These are phyloP conservation scores for Talaromyces sp. DNA, from an alignment of 2,329 filamentous ascomycete genomes.

Conservation along the genomic window DNA sequence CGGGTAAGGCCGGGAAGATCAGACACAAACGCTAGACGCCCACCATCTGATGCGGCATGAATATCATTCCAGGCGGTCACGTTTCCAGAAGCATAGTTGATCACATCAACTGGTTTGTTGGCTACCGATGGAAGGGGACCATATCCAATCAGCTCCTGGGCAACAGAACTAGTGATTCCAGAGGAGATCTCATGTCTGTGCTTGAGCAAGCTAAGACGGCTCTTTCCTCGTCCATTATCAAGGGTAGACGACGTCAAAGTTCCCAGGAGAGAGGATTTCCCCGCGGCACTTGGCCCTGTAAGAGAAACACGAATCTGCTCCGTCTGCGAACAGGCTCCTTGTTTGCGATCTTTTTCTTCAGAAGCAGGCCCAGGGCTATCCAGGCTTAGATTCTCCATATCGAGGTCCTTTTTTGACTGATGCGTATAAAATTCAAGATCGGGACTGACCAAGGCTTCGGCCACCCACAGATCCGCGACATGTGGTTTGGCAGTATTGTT, in stretches of 20 bases:
- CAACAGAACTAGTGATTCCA: constrained; percentile 88
- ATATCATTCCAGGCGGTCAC: constrained; percentile 94
- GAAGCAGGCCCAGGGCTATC: neutral
- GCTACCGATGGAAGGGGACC: constrained; percentile 25
- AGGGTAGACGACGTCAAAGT: constrained; percentile 80
- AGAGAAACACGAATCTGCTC: constrained; percentile 82
- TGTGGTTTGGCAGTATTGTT: constrained; percentile 21
- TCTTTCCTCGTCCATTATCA: constrained; percentile 89
- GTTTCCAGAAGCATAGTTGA: constrained; percentile 83
- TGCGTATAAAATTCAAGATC: constrained; percentile 47
- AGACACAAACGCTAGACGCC: constrained; percentile 75
- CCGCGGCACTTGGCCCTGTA: constrained; percentile 81
- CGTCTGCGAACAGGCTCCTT: constrained; percentile 44
- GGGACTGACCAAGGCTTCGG: constrained; percentile 82
- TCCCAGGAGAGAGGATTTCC: constrained; percentile 86
- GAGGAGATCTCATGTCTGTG: constrained; percentile 90
- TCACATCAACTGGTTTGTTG: constrained; percentile 41
- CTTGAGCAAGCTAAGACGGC: constrained; percentile 78
- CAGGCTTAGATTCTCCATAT: constrained; percentile 1
- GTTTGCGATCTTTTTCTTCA: constrained; percentile 7
- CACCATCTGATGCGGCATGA: constrained; percentile 68
- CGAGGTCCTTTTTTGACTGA: constrained; percentile 9
- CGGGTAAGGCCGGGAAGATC: constrained; percentile 89
- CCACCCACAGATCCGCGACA: constrained; percentile 68
- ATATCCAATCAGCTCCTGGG: constrained; percentile 90